Conservation (phyloP, 2,329 filamentous ascomycete species). For the Emydomyces testavorans region DNA sequence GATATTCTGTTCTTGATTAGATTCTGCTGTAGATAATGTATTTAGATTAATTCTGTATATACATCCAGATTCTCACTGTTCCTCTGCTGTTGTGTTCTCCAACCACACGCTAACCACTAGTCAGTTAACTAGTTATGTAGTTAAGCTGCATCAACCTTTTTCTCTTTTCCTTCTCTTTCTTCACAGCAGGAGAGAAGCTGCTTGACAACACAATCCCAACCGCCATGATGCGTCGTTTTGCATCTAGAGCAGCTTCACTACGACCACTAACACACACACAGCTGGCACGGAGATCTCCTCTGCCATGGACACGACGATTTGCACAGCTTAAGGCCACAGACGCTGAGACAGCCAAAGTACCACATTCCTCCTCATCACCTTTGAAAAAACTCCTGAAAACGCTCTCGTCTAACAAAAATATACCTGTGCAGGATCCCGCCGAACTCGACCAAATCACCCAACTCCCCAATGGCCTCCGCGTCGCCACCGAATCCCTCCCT, state of each 20-base stretch:
- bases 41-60: not conserved
- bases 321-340: not conserved
- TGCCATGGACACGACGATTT: not conserved
- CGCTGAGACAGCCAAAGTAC: not conserved
- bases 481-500: constrained; percentile 86
- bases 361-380: no score
- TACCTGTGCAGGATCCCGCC: constrained; percentile 57
- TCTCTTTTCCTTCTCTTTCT: not conserved
- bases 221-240: constrained; percentile 9
- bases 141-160: not conserved
- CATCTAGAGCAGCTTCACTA: not conserved
- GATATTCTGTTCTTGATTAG: constrained; percentile 1
- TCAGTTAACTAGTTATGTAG: no score
- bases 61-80: not conserved
- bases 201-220: not conserved
- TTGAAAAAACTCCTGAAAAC: no score
- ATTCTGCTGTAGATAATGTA: not conserved
- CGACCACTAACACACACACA: constrained; percentile 1
- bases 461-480: constrained; percentile 81
- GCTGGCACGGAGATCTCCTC: not conserved
- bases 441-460: constrained; percentile 82
- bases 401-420: not conserved
- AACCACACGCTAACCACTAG: no score
- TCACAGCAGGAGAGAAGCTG: not conserved
- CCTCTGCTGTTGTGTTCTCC: no score